Conservation (phyloP, 192 early-diverging fungal species). For the Coemansia sp. region DNA sequence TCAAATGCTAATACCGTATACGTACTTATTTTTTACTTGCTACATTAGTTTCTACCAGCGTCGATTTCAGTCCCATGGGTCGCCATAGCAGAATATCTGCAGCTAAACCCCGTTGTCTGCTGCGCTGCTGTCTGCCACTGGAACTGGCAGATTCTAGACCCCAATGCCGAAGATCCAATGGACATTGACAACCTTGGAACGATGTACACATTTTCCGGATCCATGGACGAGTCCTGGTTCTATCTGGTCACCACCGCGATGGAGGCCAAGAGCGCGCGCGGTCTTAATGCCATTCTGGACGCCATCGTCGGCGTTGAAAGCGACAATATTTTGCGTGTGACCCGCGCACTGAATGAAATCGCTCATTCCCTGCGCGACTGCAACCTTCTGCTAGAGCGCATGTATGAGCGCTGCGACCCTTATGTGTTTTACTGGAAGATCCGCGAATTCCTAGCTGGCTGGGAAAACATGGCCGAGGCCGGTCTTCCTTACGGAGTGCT, state of each 20-base stretch:
- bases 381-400: slow-evolving; percentile 61
- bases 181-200: slow-evolving; percentile 76
- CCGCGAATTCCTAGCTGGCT: slow-evolving; percentile 85
- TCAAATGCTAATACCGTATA: no score
- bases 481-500: slow-evolving; percentile 85
- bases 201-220: slow-evolving; percentile 81
- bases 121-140: slow-evolving; percentile 86
- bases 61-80: slow-evolving; percentile 85
- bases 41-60: slow-evolving; percentile 63
- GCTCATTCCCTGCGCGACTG: slow-evolving; percentile 56
- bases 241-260: slow-evolving; percentile 89
- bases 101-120: slow-evolving; percentile 83
- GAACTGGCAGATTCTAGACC: slow-evolving; percentile 89
- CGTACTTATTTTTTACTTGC: not conserved
- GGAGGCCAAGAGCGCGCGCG: slow-evolving; percentile 75
- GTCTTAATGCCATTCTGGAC: slow-evolving; percentile 65
- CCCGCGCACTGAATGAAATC: slow-evolving; percentile 58
- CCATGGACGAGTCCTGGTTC: slow-evolving; percentile 95
- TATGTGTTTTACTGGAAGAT: slow-evolving; percentile 95
- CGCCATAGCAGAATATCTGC: slow-evolving; percentile 67
- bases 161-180: slow-evolving; percentile 64
- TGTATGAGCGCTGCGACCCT: slow-evolving; percentile 95
- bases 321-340: slow-evolving; percentile 55
- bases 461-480: slow-evolving; percentile 87
- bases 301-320: slow-evolving; percentile 64